Evolutionary conservation across 179 eudicot genomes (phyloP), one percentile per base, ranked within the genome.

Genomic region (Silene noctiflora): DNA sequence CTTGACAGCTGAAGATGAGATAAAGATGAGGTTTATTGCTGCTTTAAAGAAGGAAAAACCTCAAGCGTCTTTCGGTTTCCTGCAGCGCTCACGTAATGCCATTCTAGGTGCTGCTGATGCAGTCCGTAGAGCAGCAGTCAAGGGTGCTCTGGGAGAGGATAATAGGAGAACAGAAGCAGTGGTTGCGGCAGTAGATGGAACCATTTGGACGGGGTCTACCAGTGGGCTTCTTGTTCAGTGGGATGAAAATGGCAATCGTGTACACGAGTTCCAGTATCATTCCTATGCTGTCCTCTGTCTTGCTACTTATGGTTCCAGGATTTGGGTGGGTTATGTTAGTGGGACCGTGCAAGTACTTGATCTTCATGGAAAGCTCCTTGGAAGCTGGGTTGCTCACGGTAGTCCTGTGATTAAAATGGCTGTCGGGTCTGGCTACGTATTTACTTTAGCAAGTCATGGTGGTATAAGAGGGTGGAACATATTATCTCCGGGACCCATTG

Each of bases 21-120:
- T 87, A 71, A 89, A 86, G 80, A 76, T 84, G 81, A 91, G 86
- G 77, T 87, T 80, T 72, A 84, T 80, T 60, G 86, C 90, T 75
- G 69, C 85, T 75, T 74, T 89, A 29, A 91, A 82, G 81, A 89
- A 91, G 84, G 98, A 91, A 80, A 88, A 89, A 81, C 74, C 88
- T 67, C 98, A 87, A 81, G 84, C 83, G 63, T 77, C 91, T 25
- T 71, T 82, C 42, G 84, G 84, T 79, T 94, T 94, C 84, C 86
- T 94, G 77, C 98, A 94, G 80, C 93, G 94, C 7, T 94, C 98
- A 76, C 92, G 98, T 69, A 92, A 94, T 87, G 98, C 96, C 76
- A 81, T 94, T 78, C 63, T 94, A 76, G 97, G 97, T 79, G 98
- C 98, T 79, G 98, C 98, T 77, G 98, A 94, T 86, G 98, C 96